phyloP scores from a whole-genome alignment of 176 grass and related monocot genomes.

The Eremochloa ophiuroides region DNA sequence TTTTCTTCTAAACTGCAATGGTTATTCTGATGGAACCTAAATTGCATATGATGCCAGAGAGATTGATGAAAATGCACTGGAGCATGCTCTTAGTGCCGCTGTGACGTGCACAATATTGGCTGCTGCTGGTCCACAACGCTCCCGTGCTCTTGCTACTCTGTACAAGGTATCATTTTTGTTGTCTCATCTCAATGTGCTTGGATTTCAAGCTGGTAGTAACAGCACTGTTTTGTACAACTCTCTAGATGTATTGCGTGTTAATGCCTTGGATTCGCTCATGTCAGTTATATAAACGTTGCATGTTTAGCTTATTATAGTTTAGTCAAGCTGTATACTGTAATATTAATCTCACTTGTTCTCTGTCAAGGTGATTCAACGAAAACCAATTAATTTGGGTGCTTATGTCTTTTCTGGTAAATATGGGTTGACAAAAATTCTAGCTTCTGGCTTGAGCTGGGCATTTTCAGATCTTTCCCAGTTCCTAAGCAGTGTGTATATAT shows the following conservation, averaged over 20 bases:
- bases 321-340: neutral
- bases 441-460: neutral
- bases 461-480: neutral
- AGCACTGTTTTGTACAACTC: neutral
- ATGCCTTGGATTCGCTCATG: neutral
- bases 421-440: neutral
- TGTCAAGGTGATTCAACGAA: neutral
- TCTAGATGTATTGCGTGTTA: neutral
- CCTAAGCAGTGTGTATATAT: neutral
- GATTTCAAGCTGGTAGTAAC: too few species aligned
- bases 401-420: neutral
- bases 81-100: slow-evolving; percentile 96
- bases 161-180: slow-evolving; percentile 69
- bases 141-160: slow-evolving; percentile 91
- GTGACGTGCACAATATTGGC: slow-evolving; percentile 98
- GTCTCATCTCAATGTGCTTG: neutral
- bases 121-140: slow-evolving; percentile 92
- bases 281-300: neutral
- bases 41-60: slow-evolving; percentile 52
- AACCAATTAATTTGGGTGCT: neutral
- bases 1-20: neutral
- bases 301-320: neutral
- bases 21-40: slow-evolving; percentile 17
- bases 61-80: slow-evolving; percentile 94
- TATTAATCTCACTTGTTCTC: neutral